Conservation (phyloP, 2,329 filamentous ascomycete genomes). For the Stylonectria norvegica region DNA sequence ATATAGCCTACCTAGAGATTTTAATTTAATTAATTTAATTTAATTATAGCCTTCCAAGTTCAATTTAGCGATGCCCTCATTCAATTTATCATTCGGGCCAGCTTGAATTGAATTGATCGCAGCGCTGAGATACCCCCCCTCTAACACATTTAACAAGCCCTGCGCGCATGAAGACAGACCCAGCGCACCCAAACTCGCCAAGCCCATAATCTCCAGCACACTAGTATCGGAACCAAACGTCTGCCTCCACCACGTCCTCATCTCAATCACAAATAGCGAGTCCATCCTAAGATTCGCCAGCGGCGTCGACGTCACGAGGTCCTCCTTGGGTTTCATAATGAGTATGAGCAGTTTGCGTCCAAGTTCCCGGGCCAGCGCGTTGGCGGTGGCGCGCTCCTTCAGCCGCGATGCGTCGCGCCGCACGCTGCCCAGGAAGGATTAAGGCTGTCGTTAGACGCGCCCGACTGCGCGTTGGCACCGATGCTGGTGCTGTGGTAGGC, state of each 20-base stretch:
- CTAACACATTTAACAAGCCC: slow-evolving; percentile 4
- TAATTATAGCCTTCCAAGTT: too few species aligned
- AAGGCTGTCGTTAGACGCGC: slow-evolving; percentile 4
- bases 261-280: slow-evolving; percentile 21
- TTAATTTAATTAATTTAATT: too few species aligned
- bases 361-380: slow-evolving; percentile 7
- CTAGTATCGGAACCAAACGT: slow-evolving; percentile 19
- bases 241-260: slow-evolving; percentile 22
- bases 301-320: slow-evolving; percentile 5
- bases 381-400: neutral
- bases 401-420: slow-evolving; percentile 2
- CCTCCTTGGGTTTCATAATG: slow-evolving; percentile 15
- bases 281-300: slow-evolving; percentile 16
- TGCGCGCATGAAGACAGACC: slow-evolving; percentile 4
- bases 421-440: slow-evolving; percentile 9
- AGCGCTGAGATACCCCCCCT: too few species aligned
- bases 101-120: too few species aligned
- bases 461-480: neutral
- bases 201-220: slow-evolving; percentile 16
- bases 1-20: too few species aligned
- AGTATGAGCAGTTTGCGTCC: slow-evolving; percentile 12
- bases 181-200: slow-evolving; percentile 5
- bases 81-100: too few species aligned
- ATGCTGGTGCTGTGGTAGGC: slow-evolving; percentile 14
- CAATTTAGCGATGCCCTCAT: too few species aligned